Percentiles rank a stretch among this genome's conserved stretches.
Conservation (phyloP, 176 grass and related monocot species). For the Hsuehochloa calcarea region DNA sequence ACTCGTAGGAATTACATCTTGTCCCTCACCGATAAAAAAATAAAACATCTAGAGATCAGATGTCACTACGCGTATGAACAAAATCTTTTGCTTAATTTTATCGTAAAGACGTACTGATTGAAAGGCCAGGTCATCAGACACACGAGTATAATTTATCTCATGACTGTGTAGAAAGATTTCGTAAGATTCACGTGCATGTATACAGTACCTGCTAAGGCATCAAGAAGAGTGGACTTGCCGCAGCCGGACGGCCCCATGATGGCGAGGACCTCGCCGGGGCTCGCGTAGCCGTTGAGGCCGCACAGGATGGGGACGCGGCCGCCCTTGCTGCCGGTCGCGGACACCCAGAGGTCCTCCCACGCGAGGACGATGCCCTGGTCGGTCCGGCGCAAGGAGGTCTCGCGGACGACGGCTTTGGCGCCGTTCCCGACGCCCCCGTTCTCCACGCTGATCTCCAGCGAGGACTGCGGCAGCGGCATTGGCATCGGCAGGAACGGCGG, state of each 20-base stretch:
- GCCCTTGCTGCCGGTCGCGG: constrained; percentile 42
- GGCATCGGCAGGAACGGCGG: constrained; percentile 19
- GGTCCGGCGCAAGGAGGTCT: constrained; percentile 33
- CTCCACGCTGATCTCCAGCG: constrained; percentile 28
- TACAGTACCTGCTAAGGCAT: constrained; percentile 71
- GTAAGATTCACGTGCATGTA: neutral
- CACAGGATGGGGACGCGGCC: constrained; percentile 54
- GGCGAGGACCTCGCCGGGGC: constrained; percentile 72
- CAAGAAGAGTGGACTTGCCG: constrained; percentile 93
- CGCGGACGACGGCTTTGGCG: neutral
- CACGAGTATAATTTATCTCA: neutral
- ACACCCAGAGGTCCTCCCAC: constrained; percentile 88
- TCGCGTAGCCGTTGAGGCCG: constrained; percentile 68
- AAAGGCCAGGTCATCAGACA: neutral
- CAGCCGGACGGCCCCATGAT: constrained; percentile 97
- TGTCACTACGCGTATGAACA: neutral
- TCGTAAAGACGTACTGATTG: neutral
- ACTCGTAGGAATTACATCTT: neutral
- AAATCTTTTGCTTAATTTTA: neutral
- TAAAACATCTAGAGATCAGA: neutral
- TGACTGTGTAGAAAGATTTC: neutral
- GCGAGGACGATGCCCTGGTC: constrained; percentile 58
- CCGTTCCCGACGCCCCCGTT: neutral
- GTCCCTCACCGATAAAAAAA: neutral
- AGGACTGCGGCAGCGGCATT: neutral